Conservation (phyloP, 2,329 filamentous ascomycete genomes). For the Neonectria ditissima region DNA sequence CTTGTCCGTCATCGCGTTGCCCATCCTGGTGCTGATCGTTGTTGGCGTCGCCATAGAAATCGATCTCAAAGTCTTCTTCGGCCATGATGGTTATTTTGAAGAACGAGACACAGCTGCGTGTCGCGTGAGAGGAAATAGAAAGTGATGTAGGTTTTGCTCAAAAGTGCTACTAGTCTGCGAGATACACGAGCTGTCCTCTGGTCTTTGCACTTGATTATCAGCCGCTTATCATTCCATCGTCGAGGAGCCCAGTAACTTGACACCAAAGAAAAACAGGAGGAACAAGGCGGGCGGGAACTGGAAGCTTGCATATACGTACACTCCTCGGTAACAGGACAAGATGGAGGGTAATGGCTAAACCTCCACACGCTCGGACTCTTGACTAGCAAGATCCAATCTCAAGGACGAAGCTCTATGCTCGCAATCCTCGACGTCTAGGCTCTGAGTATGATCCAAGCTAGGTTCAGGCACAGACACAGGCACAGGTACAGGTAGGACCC, state of each 20-base stretch:
- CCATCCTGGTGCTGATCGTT: conserved; percentile 58
- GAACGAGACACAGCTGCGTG: conserved; percentile 33
- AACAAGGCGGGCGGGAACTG: conserved; percentile 51
- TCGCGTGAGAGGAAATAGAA: conserved; percentile 20
- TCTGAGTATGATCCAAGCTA: conserved; percentile 28
- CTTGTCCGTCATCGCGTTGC: conserved; percentile 43
- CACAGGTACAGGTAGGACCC: conserved; percentile 39
- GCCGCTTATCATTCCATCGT: conserved; percentile 40
- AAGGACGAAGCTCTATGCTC: conserved; percentile 76
- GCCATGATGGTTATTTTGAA: conserved; percentile 62
- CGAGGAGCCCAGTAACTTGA: conserved; percentile 25
- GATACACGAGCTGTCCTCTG: conserved; percentile 43
- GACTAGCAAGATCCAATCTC: conserved; percentile 49
- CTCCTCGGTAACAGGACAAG: conserved; percentile 51
- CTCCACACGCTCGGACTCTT: conserved; percentile 38
- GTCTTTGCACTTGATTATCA: conserved; percentile 43
- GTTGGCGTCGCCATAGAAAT: conserved; percentile 74
- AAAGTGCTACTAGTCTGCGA: conserved; percentile 46
- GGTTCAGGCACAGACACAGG: conserved; percentile 3
- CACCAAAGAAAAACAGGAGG: conserved; percentile 41
- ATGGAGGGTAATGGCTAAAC: conserved; percentile 32
- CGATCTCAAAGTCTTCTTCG: conserved; percentile 79
- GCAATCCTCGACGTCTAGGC: conserved; percentile 47
- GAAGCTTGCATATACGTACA: conserved; percentile 68
- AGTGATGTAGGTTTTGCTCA: conserved; percentile 25